Base-by-base conservation (phyloP, 768 basidiomycete species). In the Xerocomus spinulosus region DNA sequence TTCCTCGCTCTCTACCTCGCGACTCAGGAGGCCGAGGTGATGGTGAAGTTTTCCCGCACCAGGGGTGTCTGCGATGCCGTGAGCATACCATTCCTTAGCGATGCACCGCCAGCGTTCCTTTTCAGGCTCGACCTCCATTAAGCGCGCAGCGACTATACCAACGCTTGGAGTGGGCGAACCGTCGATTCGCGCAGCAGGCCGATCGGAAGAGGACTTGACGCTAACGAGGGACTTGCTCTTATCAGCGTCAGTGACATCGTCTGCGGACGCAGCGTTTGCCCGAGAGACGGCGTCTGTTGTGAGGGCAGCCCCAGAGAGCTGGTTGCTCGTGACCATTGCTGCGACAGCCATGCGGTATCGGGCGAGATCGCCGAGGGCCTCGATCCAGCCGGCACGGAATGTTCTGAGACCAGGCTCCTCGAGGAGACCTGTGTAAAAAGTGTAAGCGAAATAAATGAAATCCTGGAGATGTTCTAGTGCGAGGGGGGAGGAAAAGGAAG, bases 11-110 rank as follows among this genome's bases (percentile, higher is more conserved):
- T 87, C 85, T 18, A 80, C 81, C 62, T 95, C 92, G 21, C 89
- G 77, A 56, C 87, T 87, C 36, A 99, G 75, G 53, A 95, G 65
- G 3, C 93, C 96, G 13, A 99, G 69, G 59, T 97, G 92, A 62
- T 97, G 93, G 65, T 98, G 96, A 33, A 99, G 70, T 61, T 94
- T 85, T 3, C 96, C 96, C 5, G 85, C 83, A n/a, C 93, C 94
- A 1, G 96, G 96, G 39, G 86, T 88, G 57, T 91, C 90, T 7
- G 82, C 80, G 28, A 99, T 72, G 0, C 93, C 94, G 30, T 80
- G 75, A 15, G 80, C 85, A 64, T 95, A 99, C 96, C 96, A 99
- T 24, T 93, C 91, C 54, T 85, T 72, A 4, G 95, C 93, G 36
- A 92, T 87, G 28, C 75, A 75, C 30, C 92, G 71, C 96, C 96